These are phyloP conservation scores for Misopates orontium DNA, from an alignment of 257 asterid genomes.

Conservation along the genomic window DNA sequence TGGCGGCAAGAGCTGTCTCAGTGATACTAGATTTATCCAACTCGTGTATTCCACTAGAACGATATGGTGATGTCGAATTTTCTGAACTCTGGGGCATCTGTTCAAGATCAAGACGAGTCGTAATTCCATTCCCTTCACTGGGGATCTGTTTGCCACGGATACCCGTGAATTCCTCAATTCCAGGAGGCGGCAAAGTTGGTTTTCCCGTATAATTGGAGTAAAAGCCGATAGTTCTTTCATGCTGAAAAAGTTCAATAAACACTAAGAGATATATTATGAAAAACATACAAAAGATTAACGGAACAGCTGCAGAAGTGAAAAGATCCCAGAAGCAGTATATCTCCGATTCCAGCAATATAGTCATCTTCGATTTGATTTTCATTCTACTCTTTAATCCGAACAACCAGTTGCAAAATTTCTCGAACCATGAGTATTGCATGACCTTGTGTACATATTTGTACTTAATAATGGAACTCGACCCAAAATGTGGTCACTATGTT, in stretches of 20 bases:
- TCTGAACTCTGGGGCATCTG: constrained; percentile 24
- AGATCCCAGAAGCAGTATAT: not conserved
- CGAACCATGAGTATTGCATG: not conserved
- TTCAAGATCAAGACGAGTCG: constrained; percentile 24
- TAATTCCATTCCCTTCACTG: constrained; percentile 28
- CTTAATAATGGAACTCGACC: not conserved
- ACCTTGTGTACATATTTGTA: not conserved
- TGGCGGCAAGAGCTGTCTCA: constrained; percentile 43
- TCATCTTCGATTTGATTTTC: not conserved
- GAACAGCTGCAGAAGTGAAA: not conserved
- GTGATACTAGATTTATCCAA: constrained; percentile 39
- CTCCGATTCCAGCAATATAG: no score
- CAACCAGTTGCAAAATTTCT: not conserved
- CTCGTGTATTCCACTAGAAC: constrained; percentile 28
- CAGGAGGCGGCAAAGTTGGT: constrained; percentile 20
- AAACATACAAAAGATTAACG: not conserved
- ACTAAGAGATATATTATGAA: not conserved
- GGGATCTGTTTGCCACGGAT: constrained; percentile 19
- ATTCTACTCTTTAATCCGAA: not conserved
- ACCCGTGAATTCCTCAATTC: constrained; percentile 24
- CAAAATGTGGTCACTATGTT: not conserved
- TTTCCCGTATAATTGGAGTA: constrained; percentile 35
- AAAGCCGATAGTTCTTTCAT: constrained; percentile 17
- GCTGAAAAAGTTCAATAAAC: constrained; percentile 25
- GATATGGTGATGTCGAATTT: constrained; percentile 12